Evolutionary conservation across 2,329 filamentous ascomycete species (phyloP).

Genomic region (Cryoendolithus antarcticus): DNA sequence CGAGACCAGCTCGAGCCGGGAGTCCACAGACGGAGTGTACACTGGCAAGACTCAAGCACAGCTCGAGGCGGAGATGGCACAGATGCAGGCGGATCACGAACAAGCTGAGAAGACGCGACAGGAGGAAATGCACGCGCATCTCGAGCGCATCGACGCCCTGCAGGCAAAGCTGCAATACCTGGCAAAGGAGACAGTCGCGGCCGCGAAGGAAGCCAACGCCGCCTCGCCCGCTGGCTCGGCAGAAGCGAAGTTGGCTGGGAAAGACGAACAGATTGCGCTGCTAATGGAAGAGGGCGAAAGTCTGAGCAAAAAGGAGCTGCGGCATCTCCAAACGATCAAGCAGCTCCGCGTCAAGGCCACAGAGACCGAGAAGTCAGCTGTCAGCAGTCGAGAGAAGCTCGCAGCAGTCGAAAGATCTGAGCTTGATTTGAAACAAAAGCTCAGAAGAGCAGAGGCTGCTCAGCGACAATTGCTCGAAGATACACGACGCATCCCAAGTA

Average conservation of each 20-base stretch:
- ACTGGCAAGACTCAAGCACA: conserved; percentile 8
- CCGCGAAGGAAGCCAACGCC: conserved; percentile 57
- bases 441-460: conserved; percentile 47
- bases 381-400: conserved; percentile 45
- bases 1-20: conserved; percentile 8
- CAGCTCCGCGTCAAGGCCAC: conserved; percentile 49
- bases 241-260: conserved; percentile 75
- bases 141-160: conserved; percentile 83
- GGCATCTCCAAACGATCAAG: conserved; percentile 71
- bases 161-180: conserved; percentile 86
- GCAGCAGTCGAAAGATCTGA: conserved; percentile 53
- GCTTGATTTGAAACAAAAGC: conserved; percentile 48
- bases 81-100: conserved; percentile 39
- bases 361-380: conserved; percentile 40
- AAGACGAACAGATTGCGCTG: conserved; percentile 78
- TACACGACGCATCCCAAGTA: conserved; percentile 45
- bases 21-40: conserved; percentile 16
- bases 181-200: conserved; percentile 63
- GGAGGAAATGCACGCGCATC: conserved; percentile 70
- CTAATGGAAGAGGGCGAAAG: conserved; percentile 88
- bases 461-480: conserved; percentile 46
- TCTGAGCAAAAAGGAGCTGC: conserved; percentile 74
- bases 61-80: conserved; percentile 34
- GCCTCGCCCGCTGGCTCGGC: conserved; percentile 50
- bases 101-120: conserved; percentile 50